Base-by-base conservation (phyloP, 202 grass and related monocot genomes). In the Panicum hallii region DNA sequence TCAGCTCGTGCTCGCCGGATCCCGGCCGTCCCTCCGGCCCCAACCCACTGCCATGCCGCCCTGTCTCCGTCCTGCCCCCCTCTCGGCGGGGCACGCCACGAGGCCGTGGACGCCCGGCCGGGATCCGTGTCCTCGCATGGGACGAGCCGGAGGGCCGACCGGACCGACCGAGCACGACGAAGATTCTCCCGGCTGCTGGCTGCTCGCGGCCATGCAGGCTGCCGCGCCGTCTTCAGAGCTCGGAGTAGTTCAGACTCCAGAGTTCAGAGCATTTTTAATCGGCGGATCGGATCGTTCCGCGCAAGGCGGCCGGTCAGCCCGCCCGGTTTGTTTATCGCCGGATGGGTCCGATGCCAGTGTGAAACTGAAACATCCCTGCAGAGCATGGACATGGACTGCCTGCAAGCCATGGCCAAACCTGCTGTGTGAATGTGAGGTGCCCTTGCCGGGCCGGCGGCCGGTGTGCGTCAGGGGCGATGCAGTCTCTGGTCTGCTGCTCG, bases 171-270 rank as follows among this genome's bases (percentile, higher is more conserved):
- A 40, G 15, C 14, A 17, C 15, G 32, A 19, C 15, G 6, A 65
- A 65, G 63, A 65, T 65, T 65, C 43, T 44, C 8, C 63, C 63
- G 63, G 63, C 63, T 63, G 61, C 60, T 5, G 11, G 54, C n/a
- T 9, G 26, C 26, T 26, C 26, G 26, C 26, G 26, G 26, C 26
- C 26, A 26, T 26, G 26, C 26, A 26, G 11, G 54, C n/a, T 9
- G 4, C 55, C 11, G 22, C 10, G 17, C 17, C 6, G 7, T 23
- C 56, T 23, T 11, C n/a, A 58, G 55, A 61, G 22, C 8, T 62
- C 56, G 23, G 56, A 55, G 17, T 7, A 20, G 36, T 38, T 38
- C 36, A 5, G 15, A 0, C 56, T 22, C 10, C 20, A 61, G 11
- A 14, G 4, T 11, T 32, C 63, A 16, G 63, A 36, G 14, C 32